Base-by-base conservation (phyloP, 768 basidiomycete genomes). In the Pleurotus tuoliensis region DNA sequence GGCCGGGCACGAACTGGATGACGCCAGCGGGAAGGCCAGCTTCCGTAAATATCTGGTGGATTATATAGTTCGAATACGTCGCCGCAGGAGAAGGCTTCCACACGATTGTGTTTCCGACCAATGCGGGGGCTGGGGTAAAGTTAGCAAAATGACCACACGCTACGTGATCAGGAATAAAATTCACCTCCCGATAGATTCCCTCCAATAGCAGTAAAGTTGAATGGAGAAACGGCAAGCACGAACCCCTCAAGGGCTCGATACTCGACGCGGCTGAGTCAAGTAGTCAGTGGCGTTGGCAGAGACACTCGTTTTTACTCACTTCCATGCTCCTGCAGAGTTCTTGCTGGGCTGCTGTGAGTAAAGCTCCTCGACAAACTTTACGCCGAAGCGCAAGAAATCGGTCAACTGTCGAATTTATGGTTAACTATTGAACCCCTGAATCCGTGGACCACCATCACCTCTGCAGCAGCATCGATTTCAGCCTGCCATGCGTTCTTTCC, bases 401-500 rank as follows among this genome's bases (percentile, higher is more conserved):
- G 82, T 71, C 56, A 98, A 76, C 94, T 86, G 63, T 16, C 37
- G 60, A 22, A 41, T 41, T 20, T 22, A 38, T 25, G 49, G 37
- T 53, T 63, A 38, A 60, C 50, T 16, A 5, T 25, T 43, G 40
- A 59, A 27, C 22, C 47, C 15, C 45, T 13, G 39, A 24, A 4
- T 37, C 1, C 24, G 15, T 57, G 15, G 20, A 30, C 20, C n/a
- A 27, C 47, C 57, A 82, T 43, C 56, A 92, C 93, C 87, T 99
- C 97, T 3, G 97, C 96, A 15, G 94, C 97, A 55, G 97, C 93
- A 70, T 99, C 97, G 60, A 99, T 98, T 79, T 99, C 97, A 13
- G 97, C 97, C 75, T 99, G 97, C 97, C 97, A 99, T 13, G 82
- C 88, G 69, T 98, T 99, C 84, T 99, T 99, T 41, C 97, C 97